Conservation (phyloP, 169 alveolate species). For the Cryptosporidium meleagridis region DNA sequence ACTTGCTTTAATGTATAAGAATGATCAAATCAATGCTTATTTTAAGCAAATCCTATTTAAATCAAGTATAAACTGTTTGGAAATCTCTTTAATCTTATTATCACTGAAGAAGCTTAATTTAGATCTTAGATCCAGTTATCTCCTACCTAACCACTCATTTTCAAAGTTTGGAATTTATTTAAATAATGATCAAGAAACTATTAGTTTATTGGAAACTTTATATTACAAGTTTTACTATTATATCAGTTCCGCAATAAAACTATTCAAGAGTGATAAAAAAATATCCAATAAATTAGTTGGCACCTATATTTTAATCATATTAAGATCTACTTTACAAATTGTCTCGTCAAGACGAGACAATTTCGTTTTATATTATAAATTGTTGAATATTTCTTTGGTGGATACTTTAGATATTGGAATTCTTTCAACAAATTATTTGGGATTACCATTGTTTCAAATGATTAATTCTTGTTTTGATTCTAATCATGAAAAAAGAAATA, state of each 20-base stretch:
- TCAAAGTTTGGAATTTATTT: neutral
- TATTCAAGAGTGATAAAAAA: neutral
- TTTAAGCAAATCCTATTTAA: neutral
- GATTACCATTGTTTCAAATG: slow-evolving; percentile 5
- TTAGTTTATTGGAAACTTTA: neutral
- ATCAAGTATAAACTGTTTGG: neutral
- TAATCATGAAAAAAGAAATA: neutral
- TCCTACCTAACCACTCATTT: neutral
- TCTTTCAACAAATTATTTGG: neutral
- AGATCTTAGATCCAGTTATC: neutral
- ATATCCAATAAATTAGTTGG: neutral
- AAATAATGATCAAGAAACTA: neutral
- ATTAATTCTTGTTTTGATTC: slow-evolving; percentile 10
- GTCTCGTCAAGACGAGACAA: neutral
- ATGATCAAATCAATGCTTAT: neutral
- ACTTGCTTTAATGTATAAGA: neutral
- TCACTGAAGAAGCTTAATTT: neutral
- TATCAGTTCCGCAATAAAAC: neutral
- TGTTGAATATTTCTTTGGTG: slow-evolving; percentile 37
- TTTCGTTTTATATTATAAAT: neutral
- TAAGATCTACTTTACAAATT: slow-evolving; percentile 10
- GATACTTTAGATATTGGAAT: slow-evolving; percentile 51
- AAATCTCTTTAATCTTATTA: slow-evolving; percentile 1
- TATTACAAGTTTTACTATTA: slow-evolving; percentile 10
- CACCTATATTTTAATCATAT: neutral